Evolutionary conservation across 2,329 filamentous ascomycete species (phyloP), one percentile per base, ranked within the genome.

Genomic region (Pyricularia grisea): DNA sequence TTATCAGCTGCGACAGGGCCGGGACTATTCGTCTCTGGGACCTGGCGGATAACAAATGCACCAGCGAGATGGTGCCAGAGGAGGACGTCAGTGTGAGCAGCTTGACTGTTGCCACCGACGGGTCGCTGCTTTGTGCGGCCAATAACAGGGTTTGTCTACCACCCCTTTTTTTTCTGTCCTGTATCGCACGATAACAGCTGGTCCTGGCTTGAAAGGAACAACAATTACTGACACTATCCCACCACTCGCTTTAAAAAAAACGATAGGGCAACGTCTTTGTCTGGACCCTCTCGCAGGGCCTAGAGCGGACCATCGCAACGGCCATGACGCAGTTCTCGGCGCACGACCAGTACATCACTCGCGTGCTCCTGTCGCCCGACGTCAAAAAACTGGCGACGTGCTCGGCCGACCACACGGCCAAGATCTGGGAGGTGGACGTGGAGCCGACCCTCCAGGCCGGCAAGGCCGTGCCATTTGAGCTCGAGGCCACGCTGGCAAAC

Each of bases 11-110:
- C 78, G 95, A 99, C 78, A 89, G 94, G 42, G 90, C 91, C 66
- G 95, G 95, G 66, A 97, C 93, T 78, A 93, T 99, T 70, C 86
- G 94, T 60, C 92, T 99, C 72, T 99, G 95, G 95, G 95, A 99
- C 76, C 80, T 99, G 69, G 93, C 93, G 10, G 94, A 98, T 85
- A 98, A 97, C 77, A 96, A 93, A 75, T 99, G 95, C 83, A 94
- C 92, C 0, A 94, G 98, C 78, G 92, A 98, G 80, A 85, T 99
- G 72, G 96, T 97, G 65, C 95, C 95, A 0, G 95, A 98, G 79
- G 94, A 97, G 74, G 94, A 98, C 75, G 92, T 97, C 60, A 91
- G 92, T 0, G 92, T 99, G 30, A 91, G 94, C 12, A 97, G 93
- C 76, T 94, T 99, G 31, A 98, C 95, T 2, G 94, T 99, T 67